Conservation (phyloP, 2,329 filamentous ascomycete genomes). For the Aspergillaceae sp. region DNA sequence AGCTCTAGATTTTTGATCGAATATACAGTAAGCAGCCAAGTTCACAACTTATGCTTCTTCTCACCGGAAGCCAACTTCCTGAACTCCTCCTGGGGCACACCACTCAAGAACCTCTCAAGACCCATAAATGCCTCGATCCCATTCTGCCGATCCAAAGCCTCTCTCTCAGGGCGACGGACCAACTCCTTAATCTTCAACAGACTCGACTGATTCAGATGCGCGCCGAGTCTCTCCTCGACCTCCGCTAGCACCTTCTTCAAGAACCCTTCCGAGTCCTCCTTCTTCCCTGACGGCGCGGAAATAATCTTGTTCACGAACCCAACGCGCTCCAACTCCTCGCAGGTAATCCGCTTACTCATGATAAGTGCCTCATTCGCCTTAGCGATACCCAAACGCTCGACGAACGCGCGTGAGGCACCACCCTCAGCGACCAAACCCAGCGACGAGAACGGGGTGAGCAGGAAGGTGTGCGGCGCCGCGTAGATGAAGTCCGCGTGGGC, state of each 20-base stretch:
- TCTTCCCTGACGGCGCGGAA: conserved; percentile 43
- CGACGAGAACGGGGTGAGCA: conserved; percentile 85
- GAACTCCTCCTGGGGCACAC: conserved; percentile 84
- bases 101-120: conserved; percentile 67
- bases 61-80: conserved; percentile 71
- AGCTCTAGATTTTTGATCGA: neutral
- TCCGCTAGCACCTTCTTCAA: conserved; percentile 63
- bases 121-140: conserved; percentile 79
- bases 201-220: conserved; percentile 70
- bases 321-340: conserved; percentile 61
- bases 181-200: conserved; percentile 77
- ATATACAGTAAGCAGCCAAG: conserved; percentile 1
- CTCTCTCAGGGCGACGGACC: conserved; percentile 64
- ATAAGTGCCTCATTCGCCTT: conserved; percentile 89
- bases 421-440: conserved; percentile 88
- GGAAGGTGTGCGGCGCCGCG: conserved; percentile 67
- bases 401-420: conserved; percentile 67
- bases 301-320: conserved; percentile 87
- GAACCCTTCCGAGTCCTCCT: conserved; percentile 62
- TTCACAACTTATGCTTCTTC: conserved; percentile 87
- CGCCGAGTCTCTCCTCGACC: conserved; percentile 70
- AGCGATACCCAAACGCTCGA: conserved; percentile 66
- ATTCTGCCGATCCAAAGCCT: conserved; percentile 66
- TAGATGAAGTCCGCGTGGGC: conserved; percentile 91
- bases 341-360: conserved; percentile 70